Conservation (phyloP, 805 yeast genomes). For the Cyberlindnera mycetangii region DNA sequence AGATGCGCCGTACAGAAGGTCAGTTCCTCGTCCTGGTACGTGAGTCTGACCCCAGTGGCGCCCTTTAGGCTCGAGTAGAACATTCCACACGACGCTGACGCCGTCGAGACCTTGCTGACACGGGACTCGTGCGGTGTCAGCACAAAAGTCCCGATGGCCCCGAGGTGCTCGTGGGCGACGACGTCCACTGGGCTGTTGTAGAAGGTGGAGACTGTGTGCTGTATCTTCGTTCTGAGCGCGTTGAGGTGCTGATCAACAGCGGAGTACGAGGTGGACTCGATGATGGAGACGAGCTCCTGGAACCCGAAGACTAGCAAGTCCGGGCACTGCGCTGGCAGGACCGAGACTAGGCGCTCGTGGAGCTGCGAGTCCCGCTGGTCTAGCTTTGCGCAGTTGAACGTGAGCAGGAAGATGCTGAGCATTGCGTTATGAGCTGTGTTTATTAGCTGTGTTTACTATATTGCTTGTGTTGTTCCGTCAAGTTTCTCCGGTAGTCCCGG, state of each 20-base stretch:
- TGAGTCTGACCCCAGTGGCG: slow-evolving; percentile 59
- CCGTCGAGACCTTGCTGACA: not conserved
- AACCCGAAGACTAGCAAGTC: slow-evolving; percentile 59
- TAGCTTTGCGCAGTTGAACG: slow-evolving; percentile 60
- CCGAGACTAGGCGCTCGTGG: slow-evolving; percentile 24
- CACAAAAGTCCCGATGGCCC: slow-evolving; percentile 56
- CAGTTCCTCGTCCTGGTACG: slow-evolving; percentile 29
- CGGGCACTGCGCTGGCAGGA: slow-evolving; percentile 35
- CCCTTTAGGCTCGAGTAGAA: slow-evolving; percentile 70
- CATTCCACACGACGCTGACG: slow-evolving; percentile 12
- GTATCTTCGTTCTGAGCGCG: slow-evolving; percentile 33
- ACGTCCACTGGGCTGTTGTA: slow-evolving; percentile 38
- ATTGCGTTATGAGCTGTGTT: slow-evolving; percentile 3
- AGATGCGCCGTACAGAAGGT: slow-evolving; percentile 73
- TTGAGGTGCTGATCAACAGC: slow-evolving; percentile 38
- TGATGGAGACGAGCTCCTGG: slow-evolving; percentile 57
- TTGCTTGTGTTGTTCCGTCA: not conserved
- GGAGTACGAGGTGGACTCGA: slow-evolving; percentile 48
- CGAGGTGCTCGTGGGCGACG: slow-evolving; percentile 42
- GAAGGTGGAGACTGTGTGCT: slow-evolving; percentile 38
- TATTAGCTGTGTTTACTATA: not conserved
- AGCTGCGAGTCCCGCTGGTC: slow-evolving; percentile 29
- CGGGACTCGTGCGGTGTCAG: slow-evolving; percentile 33
- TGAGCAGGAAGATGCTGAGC: slow-evolving; percentile 26
- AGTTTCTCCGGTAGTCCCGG: not conserved